Base-by-base conservation (phyloP, 345 rosid genomes). In the Linum trigynum region DNA sequence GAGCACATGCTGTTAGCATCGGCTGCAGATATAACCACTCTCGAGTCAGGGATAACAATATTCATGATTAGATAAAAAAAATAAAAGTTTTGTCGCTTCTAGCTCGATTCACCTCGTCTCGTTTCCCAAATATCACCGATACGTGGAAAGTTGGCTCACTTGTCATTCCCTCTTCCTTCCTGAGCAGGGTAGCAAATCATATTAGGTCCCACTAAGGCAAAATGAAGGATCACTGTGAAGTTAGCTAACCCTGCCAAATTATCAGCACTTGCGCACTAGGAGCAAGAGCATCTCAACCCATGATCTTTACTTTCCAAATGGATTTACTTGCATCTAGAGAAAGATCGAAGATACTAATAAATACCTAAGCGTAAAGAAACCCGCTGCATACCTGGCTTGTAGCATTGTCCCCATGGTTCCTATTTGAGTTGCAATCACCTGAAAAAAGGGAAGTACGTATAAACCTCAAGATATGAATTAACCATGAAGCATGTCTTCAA, bases 141-240 rank as follows among this genome's bases (percentile, higher is more conserved):
- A 94, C 95, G 63, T 61, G 86, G 71, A 77, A 94, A 53, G 90
- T 90, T 56, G 97, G 96, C 69, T 86, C 70, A 50, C 74, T 73
- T 16, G 95, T 79, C 77, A 94, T 76, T 62, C 90, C 96, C 79
- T 85, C 89, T 74, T 94, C 99, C 72, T 90, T 94, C 78, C 98
- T 90, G 72, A 5, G 61, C 8, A 57, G 5, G 23, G 5, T 32
- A 37, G 23, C 11, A 57, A 8, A 57, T 17, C 1, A 1, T 57
- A 57, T 37, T 3, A 57, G 37, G 12, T 57, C 8, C 14, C 36
- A 17, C 61, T 8, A 57, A 37, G 61, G 12, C 8, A n/a, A 56
- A 23, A 57, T 37, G 3, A 57, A 57, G 23, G 16, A 57, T 3
- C 11, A 3, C 4, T 23, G 32, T 23, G 32, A 23, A 23, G 32